Percentiles rank a stretch among this genome's conserved stretches.
Conservation (phyloP, 495 filamentous ascomycete genomes). For the Mycothermus thermophilus region DNA sequence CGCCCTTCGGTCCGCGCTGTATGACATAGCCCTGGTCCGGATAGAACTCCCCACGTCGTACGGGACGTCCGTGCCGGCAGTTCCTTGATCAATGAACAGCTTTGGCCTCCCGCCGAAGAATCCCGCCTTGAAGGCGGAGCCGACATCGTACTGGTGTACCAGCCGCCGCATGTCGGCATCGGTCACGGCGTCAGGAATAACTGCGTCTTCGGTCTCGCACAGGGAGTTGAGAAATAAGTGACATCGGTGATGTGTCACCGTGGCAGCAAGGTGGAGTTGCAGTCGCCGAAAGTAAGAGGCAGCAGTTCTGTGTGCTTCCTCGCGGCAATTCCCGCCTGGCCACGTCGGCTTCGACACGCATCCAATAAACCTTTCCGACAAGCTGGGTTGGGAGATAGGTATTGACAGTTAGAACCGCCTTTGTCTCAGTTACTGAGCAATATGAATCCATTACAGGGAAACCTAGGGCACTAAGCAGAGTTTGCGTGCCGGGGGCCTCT, state of each 20-base stretch:
- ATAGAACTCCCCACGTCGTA: slow-evolving; percentile 4
- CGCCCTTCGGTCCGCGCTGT: slow-evolving; percentile 2
- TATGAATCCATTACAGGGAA: too few relatives aligned
- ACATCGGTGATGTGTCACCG: slow-evolving; percentile 14
- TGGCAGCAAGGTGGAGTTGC: slow-evolving; percentile 11
- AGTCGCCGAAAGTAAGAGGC: slow-evolving; percentile 8
- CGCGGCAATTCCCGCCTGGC: too few relatives aligned
- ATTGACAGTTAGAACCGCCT: too few relatives aligned
- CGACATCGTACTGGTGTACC: slow-evolving; percentile 10
- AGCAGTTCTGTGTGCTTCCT: slow-evolving; percentile 1
- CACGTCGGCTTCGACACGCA: too few relatives aligned
- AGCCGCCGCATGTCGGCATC: slow-evolving; percentile 10
- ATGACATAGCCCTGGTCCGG: slow-evolving; percentile 10
- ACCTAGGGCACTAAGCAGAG: too few relatives aligned
- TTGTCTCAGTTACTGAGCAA: too few relatives aligned
- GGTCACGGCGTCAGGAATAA: slow-evolving; percentile 5
- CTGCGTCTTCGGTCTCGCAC: background rate
- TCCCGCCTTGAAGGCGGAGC: slow-evolving; percentile 11
- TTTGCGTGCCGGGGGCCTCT: too few relatives aligned
- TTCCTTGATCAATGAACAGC: slow-evolving; percentile 9
- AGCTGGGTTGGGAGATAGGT: too few relatives aligned
- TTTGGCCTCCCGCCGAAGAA: slow-evolving; percentile 14
- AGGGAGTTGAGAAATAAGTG: slow-evolving; percentile 14
- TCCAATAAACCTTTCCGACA: too few relatives aligned
- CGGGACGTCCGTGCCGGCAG: background rate